Evolutionary conservation across 768 basidiomycete species (phyloP).

Genomic region (Podaxis sp.): DNA sequence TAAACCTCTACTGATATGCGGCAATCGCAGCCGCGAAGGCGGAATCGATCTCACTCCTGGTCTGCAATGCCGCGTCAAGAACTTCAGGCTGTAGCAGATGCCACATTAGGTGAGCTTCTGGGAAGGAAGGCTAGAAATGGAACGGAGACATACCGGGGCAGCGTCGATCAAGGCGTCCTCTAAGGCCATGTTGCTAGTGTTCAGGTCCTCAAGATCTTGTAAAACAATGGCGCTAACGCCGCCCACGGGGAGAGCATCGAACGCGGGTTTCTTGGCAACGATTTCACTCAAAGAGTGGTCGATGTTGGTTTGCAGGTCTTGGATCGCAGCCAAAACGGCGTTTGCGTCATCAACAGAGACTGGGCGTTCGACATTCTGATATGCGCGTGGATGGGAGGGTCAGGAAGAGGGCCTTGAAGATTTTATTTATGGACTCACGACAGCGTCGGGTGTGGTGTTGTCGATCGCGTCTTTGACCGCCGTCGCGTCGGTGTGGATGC

Average conservation of each 20-base stretch:
- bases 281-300: neutral
- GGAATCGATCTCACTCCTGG: neutral
- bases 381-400: no score
- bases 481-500: neutral
- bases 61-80: neutral
- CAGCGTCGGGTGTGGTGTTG: neutral
- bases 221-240: neutral
- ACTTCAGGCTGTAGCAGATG: neutral
- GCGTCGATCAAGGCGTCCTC: neutral
- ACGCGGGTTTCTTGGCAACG: slow-evolving; percentile 3
- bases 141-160: neutral
- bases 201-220: neutral
- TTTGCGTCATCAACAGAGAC: slow-evolving; percentile 8
- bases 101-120: neutral
- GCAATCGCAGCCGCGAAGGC: neutral
- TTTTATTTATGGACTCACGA: neutral
- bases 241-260: neutral
- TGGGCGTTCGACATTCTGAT: neutral
- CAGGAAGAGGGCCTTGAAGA: no score
- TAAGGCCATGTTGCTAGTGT: neutral
- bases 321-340: neutral
- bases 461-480: slow-evolving; percentile 1
- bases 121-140: no score
- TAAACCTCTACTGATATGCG: neutral
- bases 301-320: neutral